Evolutionary conservation across 2,329 filamentous ascomycete species (phyloP).

Genomic region (Colletotrichum somersetense): DNA sequence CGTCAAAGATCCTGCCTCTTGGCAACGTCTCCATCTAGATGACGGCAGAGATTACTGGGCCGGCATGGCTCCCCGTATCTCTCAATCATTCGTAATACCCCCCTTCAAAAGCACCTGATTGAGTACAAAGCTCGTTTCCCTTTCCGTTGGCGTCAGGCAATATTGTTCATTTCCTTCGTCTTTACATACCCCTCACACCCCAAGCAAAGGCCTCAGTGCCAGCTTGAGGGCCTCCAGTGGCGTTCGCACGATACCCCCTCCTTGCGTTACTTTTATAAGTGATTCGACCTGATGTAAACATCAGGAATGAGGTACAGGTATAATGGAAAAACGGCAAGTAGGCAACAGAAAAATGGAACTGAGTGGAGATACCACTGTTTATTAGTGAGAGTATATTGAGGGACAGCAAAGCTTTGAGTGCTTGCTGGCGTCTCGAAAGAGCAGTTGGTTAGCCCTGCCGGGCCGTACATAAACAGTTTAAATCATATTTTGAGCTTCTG

Average conservation of each 20-base stretch:
- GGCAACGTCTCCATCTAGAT: conserved; percentile 59
- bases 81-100: conserved; percentile 19
- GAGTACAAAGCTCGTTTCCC: conserved; percentile 21
- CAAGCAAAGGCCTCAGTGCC: conserved; percentile 16
- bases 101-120: conserved; percentile 3
- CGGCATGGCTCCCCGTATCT: conserved; percentile 7
- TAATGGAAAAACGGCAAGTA: conserved; percentile 40
- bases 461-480: conserved; percentile 26
- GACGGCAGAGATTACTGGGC: conserved; percentile 16
- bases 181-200: conserved; percentile 31
- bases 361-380: conserved; percentile 16
- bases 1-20: conserved; percentile 71
- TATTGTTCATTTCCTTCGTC: conserved; percentile 33
- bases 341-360: conserved; percentile 26
- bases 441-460: conserved; percentile 6
- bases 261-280: conserved; percentile 40
- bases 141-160: conserved; percentile 30
- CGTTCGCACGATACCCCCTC: conserved; percentile 40
- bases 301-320: conserved; percentile 36
- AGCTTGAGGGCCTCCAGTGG: conserved; percentile 22
- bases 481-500: conserved; percentile 5
- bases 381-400: conserved; percentile 21
- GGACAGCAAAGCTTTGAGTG: conserved; percentile 7
- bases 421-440: conserved; percentile 21
- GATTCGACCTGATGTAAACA: conserved; percentile 30